These are phyloP conservation scores for Citrus sp. DNA, from an alignment of 345 rosid species.

Conservation along the genomic window DNA sequence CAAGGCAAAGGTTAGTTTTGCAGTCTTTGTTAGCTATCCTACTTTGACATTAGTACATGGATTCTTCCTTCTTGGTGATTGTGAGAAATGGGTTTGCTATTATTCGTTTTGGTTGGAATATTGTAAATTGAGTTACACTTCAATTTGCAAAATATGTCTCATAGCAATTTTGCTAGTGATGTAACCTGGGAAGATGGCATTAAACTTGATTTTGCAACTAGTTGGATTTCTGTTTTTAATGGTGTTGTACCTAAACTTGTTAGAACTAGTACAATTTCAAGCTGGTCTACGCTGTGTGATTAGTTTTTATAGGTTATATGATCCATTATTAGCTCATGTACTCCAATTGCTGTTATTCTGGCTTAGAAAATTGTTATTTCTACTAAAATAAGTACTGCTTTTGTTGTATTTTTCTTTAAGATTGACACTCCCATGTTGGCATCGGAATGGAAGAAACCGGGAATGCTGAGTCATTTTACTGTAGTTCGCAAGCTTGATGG, in stretches of 20 bases:
- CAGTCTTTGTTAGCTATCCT: slow-evolving; percentile 14
- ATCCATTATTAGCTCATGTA: not conserved
- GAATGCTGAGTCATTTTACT: slow-evolving; percentile 78
- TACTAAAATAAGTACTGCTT: slow-evolving; percentile 12
- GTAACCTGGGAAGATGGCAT: not conserved
- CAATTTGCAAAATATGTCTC: not conserved
- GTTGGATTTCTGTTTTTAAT: not conserved
- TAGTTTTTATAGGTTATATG: not conserved
- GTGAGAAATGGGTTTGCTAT: not conserved
- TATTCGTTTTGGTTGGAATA: slow-evolving; percentile 1
- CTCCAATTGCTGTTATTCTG: not conserved
- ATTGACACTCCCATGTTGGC: slow-evolving; percentile 91
- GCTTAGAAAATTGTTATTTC: slow-evolving; percentile 6
- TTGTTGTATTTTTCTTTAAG: slow-evolving; percentile 43
- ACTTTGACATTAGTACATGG: not conserved
- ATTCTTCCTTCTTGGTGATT: not conserved
- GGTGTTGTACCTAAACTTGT: not conserved
- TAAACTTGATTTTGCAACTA: slow-evolving; percentile 1
- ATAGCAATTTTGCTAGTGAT: not conserved
- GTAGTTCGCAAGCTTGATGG: slow-evolving; percentile 93
- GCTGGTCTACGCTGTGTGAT: not conserved
- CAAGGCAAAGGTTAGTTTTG: slow-evolving; percentile 81
- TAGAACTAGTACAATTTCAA: not conserved
- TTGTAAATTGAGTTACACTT: not conserved
- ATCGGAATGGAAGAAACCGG: slow-evolving; percentile 82